Evolutionary conservation across 73 alveolate genomes (phyloP).

Genomic region (Paramecium caudatum): DNA sequence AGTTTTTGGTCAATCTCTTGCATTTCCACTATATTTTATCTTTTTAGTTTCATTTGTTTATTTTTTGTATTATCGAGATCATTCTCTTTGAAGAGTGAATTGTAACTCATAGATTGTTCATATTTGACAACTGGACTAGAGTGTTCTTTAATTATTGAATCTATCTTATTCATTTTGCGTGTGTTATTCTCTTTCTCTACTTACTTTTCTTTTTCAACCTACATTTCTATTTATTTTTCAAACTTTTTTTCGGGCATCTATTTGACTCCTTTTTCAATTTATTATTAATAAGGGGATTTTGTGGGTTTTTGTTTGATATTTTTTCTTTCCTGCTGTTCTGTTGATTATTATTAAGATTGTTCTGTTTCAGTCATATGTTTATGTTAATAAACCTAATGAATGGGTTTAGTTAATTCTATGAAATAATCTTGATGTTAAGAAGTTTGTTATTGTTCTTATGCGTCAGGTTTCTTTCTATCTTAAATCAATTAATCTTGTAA

Average conservation of each 20-base stretch:
- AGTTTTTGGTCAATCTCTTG: background rate
- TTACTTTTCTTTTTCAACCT: too few relatives aligned
- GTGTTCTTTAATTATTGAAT: background rate
- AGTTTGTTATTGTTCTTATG: too few relatives aligned
- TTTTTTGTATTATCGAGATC: slow-evolving; percentile 53
- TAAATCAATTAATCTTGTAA: slow-evolving; percentile 20
- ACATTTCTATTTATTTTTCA: too few relatives aligned
- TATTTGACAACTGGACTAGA: background rate
- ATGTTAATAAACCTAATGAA: background rate
- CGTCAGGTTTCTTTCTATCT: background rate
- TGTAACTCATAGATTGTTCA: slow-evolving; percentile 10
- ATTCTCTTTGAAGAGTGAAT: background rate
- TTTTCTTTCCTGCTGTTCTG: too few relatives aligned
- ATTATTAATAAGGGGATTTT: too few relatives aligned
- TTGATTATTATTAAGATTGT: too few relatives aligned
- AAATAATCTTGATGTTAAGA: too few relatives aligned
- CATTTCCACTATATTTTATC: slow-evolving; percentile 9
- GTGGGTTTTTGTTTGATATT: too few relatives aligned
- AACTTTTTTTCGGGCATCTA: too few relatives aligned
- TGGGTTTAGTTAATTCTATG: background rate
- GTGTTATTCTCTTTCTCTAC: background rate
- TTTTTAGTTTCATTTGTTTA: slow-evolving; percentile 1
- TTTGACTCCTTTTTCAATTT: too few relatives aligned
- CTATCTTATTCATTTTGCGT: background rate
- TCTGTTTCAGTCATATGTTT: background rate